Percentiles rank a stretch among this genome's conserved stretches.
These are phyloP conservation scores for Spirogloea muscicola DNA, from an alignment of 139 green algal genomes.

Conservation along the genomic window DNA sequence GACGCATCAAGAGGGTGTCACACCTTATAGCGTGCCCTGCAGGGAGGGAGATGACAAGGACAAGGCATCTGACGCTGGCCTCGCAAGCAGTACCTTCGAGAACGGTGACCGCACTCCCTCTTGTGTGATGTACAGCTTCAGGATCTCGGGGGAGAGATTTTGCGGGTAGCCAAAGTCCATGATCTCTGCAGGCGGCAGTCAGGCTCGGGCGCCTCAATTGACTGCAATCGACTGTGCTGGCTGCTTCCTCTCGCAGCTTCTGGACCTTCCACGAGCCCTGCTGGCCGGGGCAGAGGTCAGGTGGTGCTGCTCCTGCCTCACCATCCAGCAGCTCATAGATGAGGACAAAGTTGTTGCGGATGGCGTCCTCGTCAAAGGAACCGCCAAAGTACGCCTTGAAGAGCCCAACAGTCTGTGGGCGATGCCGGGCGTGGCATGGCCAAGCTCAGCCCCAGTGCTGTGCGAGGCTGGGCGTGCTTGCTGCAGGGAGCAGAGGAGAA, in stretches of 20 bases:
- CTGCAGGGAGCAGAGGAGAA: too few relatives aligned
- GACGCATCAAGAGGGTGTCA: not conserved
- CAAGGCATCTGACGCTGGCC: not conserved
- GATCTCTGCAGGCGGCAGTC: slow-evolving; percentile 51
- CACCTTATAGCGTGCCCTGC: not conserved
- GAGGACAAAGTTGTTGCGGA: slow-evolving; percentile 91
- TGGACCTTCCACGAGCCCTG: too few relatives aligned
- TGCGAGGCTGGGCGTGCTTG: too few relatives aligned
- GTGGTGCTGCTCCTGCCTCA: slow-evolving; percentile 13
- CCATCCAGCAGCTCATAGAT: slow-evolving; percentile 94
- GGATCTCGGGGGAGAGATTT: slow-evolving; percentile 72
- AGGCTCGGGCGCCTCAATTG: slow-evolving; percentile 2
- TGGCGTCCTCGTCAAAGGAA: slow-evolving; percentile 73
- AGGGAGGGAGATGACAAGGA: not conserved
- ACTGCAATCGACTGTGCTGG: too few relatives aligned
- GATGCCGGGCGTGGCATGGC: too few relatives aligned
- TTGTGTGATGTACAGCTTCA: slow-evolving; percentile 95
- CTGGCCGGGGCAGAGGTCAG: too few relatives aligned
- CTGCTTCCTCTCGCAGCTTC: too few relatives aligned
- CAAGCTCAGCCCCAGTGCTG: too few relatives aligned
- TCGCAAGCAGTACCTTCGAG: slow-evolving; percentile 38
- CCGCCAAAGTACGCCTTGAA: slow-evolving; percentile 83
- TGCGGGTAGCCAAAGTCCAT: slow-evolving; percentile 90
- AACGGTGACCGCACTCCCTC: slow-evolving; percentile 56
- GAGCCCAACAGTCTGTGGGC: slow-evolving; percentile 28